Base-by-base conservation (phyloP, 805 yeast genomes). In the Blastobotrys terrestris region DNA sequence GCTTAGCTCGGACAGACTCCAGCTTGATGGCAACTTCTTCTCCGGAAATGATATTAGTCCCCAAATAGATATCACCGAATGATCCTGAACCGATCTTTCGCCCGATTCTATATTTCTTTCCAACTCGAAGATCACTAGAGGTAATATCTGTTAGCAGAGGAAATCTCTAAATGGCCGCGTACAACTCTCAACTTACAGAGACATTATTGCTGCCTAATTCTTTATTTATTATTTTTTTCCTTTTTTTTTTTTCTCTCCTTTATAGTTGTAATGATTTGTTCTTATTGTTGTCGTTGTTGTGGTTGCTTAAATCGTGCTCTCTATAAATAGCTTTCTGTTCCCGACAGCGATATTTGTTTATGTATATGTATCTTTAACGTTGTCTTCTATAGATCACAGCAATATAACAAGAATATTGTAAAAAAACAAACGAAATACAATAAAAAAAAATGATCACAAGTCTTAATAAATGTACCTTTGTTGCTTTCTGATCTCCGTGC, bases 21-120 rank as follows among this genome's bases (percentile, higher is more conserved):
- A 92, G 76, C 69, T 92, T 92, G 75, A 92, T 92, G 60, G 98
- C 99, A 51, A 94, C 97, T 69, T 92, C 97, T 70, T 94, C 98
- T 43, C 98, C 97, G 43, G 95, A 86, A 48, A 92, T 88, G 69
- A 94, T 82, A 72, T 92, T 94, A 21, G 96, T 88, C 11, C 96
- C 87, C 59, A 90, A 77, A 70, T 94, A 94, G 62, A 92, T 94
- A 67, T 94, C 99, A 55, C 99, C 99, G 69, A 92, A 92, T 8
- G 97, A 91, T 16, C 99, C 99, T 42, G 94, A 84, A 18, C 99
- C 99, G 63, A 92, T 92, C 71, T 91, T 91, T 56, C 97, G 84
- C 41, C 97, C 96, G 64, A 91, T 85, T 53, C 96, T 81, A 72
- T 84, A 91, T 72, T 91, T 92, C 74, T 94, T 87, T 49, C 98